A percentile compares a stretch with the other conserved stretches of the same genome.
These are phyloP conservation scores for Tuber indicum DNA, from an alignment of 495 filamentous ascomycete genomes.

Conservation along the genomic window DNA sequence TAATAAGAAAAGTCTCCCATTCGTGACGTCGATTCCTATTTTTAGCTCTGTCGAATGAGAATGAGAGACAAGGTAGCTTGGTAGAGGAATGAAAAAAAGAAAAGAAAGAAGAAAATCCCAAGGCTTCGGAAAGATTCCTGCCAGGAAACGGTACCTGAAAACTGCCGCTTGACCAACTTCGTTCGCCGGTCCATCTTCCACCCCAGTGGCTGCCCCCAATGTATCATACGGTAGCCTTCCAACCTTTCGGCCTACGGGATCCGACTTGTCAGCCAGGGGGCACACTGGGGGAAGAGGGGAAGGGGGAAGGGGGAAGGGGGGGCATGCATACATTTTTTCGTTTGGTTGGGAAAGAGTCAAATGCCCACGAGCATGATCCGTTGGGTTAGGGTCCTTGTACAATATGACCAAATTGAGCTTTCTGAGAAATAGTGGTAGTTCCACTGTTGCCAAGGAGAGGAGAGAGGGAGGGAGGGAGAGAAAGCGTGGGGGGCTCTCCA, in stretches of 20 bases:
- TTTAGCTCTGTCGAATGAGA: neutral
- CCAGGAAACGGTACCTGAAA: neutral
- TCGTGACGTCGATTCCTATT: neutral
- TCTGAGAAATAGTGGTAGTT: neutral
- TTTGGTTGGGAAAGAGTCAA: neutral
- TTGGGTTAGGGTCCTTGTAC: neutral
- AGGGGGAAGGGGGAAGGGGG: neutral
- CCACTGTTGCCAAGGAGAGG: neutral
- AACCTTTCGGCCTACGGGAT: neutral
- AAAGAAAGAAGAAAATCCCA: neutral
- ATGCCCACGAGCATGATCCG: neutral
- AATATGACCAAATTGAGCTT: neutral
- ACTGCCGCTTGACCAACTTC: neutral
- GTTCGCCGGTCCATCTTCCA: neutral
- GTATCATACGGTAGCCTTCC: slow-evolving; percentile 1
- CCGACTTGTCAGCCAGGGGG: neutral
- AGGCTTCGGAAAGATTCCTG: neutral
- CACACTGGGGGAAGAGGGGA: no score
- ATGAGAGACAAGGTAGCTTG: neutral
- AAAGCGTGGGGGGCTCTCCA: neutral
- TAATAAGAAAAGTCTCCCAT: neutral
- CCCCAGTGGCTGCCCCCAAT: neutral
- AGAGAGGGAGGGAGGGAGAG: neutral
- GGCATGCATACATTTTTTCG: neutral
- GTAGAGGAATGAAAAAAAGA: neutral